Conservation (phyloP, 495 filamentous ascomycete genomes). For the Entonaema liquescens region DNA sequence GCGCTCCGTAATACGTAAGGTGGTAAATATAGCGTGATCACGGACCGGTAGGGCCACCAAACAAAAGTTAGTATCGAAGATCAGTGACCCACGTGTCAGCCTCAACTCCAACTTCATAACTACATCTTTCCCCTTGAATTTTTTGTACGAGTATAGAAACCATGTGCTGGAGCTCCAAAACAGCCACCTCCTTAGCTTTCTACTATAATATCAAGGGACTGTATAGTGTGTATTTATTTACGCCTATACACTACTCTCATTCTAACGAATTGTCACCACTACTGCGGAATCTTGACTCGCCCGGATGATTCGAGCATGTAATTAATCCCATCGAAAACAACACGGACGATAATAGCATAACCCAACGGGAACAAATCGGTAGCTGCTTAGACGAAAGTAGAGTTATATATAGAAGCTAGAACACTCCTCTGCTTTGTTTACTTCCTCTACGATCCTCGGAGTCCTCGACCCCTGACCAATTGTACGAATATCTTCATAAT, state of each 20-base stretch:
- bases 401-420: background rate
- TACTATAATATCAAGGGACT: background rate
- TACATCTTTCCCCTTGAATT: slow-evolving; percentile 27
- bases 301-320: slow-evolving; percentile 21
- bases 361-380: background rate
- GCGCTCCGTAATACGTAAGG: background rate
- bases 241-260: background rate
- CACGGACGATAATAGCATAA: background rate
- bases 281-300: slow-evolving; percentile 11
- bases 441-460: background rate
- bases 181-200: slow-evolving; percentile 8
- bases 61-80: slow-evolving; percentile 24
- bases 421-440: background rate
- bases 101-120: slow-evolving; percentile 36
- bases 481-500: background rate
- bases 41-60: slow-evolving; percentile 12
- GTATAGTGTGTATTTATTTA: background rate
- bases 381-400: background rate
- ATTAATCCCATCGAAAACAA: background rate
- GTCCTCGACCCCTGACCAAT: background rate
- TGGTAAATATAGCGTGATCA: too few species aligned
- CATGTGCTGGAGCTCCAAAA: slow-evolving; percentile 27
- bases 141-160: slow-evolving; percentile 27
- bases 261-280: background rate
- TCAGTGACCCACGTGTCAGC: slow-evolving; percentile 42